phyloP scores from a whole-genome alignment of 2,329 filamentous ascomycete species.

The Teratosphaeria destructans region DNA sequence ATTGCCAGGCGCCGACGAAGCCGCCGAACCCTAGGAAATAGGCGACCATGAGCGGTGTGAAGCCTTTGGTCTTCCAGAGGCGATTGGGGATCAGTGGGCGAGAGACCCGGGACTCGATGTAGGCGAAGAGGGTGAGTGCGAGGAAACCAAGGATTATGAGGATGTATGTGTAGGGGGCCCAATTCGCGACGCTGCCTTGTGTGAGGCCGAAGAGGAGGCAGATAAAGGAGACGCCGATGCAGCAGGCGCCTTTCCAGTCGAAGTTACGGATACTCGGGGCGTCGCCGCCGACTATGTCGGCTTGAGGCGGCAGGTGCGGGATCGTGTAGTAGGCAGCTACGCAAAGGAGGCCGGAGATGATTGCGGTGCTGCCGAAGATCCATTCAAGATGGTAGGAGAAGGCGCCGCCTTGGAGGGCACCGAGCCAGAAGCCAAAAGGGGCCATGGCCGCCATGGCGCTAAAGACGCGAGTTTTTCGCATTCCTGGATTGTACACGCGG shows the following conservation, averaged over 20 bases:
- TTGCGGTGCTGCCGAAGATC: conserved; percentile 36
- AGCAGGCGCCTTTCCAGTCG: conserved; percentile 23
- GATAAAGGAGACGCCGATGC: conserved; percentile 22
- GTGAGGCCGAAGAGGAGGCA: conserved; percentile 28
- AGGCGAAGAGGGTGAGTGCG: conserved; percentile 24
- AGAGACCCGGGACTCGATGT: conserved; percentile 20
- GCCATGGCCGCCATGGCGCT: conserved; percentile 27
- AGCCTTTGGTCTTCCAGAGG: conserved; percentile 35
- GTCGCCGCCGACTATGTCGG: conserved; percentile 14
- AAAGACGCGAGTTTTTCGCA: conserved; percentile 29
- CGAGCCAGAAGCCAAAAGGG: conserved; percentile 28
- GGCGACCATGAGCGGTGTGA: conserved; percentile 33
- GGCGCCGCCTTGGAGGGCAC: conserved; percentile 32
- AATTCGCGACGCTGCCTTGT: conserved; percentile 25
- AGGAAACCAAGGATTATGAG: conserved; percentile 24
- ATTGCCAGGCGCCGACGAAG: conserved; percentile 20
- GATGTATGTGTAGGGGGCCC: conserved; percentile 29
- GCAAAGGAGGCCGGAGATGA: conserved; percentile 28
- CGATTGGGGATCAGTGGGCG: conserved; percentile 26
- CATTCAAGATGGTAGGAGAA: conserved; percentile 30
- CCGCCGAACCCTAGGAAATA: conserved; percentile 34
- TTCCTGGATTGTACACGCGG: conserved; percentile 29
- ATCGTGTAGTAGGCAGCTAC: conserved; percentile 31
- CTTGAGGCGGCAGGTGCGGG: conserved; percentile 27
- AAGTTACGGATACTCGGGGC: conserved; percentile 16